Percentiles rank a stretch among this genome's conserved stretches.
These are phyloP conservation scores for Papilionanthe hybrid DNA, from an alignment of 116 monocot genomes.

Conservation along the genomic window DNA sequence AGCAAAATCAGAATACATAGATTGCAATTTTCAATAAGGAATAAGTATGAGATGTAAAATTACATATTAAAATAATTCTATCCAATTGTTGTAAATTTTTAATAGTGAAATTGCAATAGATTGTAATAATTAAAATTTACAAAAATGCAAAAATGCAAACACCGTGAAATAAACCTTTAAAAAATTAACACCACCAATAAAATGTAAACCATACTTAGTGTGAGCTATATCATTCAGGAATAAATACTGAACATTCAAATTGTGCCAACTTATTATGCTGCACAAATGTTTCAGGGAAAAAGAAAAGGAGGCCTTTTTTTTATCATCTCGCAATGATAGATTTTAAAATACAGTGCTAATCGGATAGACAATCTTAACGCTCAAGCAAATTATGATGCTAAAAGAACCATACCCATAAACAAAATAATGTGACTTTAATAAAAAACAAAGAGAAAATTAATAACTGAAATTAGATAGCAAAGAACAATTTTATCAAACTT, in stretches of 20 bases:
- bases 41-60: neutral
- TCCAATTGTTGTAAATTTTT: neutral
- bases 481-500: neutral
- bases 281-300: neutral
- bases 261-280: neutral
- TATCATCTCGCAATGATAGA: neutral
- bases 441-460: neutral
- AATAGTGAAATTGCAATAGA: neutral
- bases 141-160: neutral
- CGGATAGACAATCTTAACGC: neutral
- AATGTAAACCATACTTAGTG: neutral
- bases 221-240: neutral
- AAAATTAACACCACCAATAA: neutral
- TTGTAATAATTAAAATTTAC: too few relatives aligned
- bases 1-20: neutral
- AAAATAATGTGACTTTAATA: neutral
- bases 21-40: constrained; percentile 2
- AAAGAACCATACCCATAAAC: neutral
- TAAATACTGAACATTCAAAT: neutral
- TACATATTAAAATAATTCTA: neutral
- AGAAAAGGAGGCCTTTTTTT: neutral
- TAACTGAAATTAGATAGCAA: neutral
- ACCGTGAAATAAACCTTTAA: neutral
- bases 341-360: neutral
- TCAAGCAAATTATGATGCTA: neutral